Base-by-base conservation (phyloP, 192 early-diverging fungal species). In the Entomortierella chlamydospora region DNA sequence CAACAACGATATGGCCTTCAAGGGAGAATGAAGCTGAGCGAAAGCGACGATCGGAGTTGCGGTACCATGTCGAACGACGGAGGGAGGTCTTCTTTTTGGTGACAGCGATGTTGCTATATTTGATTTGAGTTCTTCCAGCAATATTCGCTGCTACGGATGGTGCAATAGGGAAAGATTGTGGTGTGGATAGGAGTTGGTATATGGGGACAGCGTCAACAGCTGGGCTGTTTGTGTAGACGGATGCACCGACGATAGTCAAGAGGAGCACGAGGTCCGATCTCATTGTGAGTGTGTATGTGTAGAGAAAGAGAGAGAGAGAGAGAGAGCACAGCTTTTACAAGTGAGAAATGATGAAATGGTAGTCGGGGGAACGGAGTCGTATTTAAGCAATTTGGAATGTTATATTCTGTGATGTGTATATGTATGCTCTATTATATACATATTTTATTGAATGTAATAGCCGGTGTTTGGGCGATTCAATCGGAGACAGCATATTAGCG, bases 1-100 rank as follows among this genome's bases (percentile, higher is more conserved):
- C 76, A 26, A 79, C 15, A 5, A 79, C 63, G 0, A 52, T 63
- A 37, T 79, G 76, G 0, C 61, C 73, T 8, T 70, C n/a, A 10
- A 62, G 65, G 4, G 49, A 51, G 1, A 50, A 4, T 50, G 25
- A 22, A 22, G 0, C 7, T 18, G 47, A 23, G 29, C 33, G 56
- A 25, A n/a, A 23, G n/a, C 17, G 25, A 31, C 34, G 72, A 15
- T 64, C 22, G 4, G 31, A 30, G 22, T 37, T 17, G 2, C n/a
- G 37, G 50, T 65, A 52, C 63, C 56, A 66, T 25, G 47, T 2
- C 17, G 49, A 52, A 28, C 45, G 45, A 11, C 45, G 45, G 5
- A 15, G 15, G 20, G 2, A 12, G 15, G 45, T 9, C 6, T 41
- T 41, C 13, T 41, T 41, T 41, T 41, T 9, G 4, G 45, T 17